Conservation (phyloP, 108 stramenopile genomes). For the Nannochloropsis salina region DNA sequence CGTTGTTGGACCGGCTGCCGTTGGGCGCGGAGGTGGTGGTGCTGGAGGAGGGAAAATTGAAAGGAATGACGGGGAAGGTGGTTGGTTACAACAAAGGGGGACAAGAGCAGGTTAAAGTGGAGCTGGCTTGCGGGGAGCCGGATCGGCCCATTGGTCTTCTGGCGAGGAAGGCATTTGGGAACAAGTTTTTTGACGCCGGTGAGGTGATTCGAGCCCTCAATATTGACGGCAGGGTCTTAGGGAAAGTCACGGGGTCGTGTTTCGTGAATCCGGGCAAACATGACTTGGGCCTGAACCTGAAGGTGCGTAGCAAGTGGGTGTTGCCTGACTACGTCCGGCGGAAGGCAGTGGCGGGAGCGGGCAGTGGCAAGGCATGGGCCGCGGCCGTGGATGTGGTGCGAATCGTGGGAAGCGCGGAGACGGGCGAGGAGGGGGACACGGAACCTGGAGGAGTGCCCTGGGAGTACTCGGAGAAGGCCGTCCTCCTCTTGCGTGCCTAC, state of each 20-base stretch:
- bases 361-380: constrained; percentile 61
- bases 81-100: neutral
- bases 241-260: constrained; percentile 67
- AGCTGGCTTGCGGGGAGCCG: constrained; percentile 33
- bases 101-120: neutral
- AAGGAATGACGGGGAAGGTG: neutral
- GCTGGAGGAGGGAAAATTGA: constrained; percentile 55
- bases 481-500: constrained; percentile 81
- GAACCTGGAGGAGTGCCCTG: constrained; percentile 53
- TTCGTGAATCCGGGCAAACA: constrained; percentile 70
- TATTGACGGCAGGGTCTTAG: constrained; percentile 68
- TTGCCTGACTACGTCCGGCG: constrained; percentile 78
- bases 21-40: constrained; percentile 65
- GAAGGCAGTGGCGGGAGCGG: constrained; percentile 49
- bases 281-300: constrained; percentile 89
- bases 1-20: constrained; percentile 78
- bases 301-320: constrained; percentile 66
- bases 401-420: neutral
- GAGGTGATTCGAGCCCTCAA: constrained; percentile 76
- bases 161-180: constrained; percentile 68
- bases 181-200: constrained; percentile 67
- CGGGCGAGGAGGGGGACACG: neutral
- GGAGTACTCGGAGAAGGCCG: constrained; percentile 87
- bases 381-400: constrained; percentile 58
- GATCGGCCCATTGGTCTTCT: constrained; percentile 86